Percentiles rank a stretch among this genome's conserved stretches.
These are phyloP conservation scores for Geotrichum aggregatum DNA, from an alignment of 1,139 yeast species.

Conservation along the genomic window DNA sequence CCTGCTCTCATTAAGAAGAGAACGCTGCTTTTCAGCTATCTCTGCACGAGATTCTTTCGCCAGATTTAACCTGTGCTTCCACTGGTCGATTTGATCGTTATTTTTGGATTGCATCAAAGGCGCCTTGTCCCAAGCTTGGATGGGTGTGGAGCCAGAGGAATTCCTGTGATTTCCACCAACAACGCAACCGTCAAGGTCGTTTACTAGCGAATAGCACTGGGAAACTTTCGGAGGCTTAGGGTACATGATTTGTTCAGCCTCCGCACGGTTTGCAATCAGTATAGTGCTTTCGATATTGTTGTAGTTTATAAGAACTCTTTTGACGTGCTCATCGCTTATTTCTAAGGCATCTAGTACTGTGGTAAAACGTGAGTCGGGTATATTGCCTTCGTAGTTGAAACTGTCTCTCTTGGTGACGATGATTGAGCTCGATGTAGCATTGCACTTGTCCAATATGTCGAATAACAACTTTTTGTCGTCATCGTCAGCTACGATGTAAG, in stretches of 20 bases:
- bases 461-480: constrained; percentile 55
- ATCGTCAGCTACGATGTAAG: constrained; percentile 64
- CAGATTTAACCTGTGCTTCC: constrained; percentile 14
- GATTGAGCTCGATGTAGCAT: constrained; percentile 37
- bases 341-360: constrained; percentile 60
- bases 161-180: constrained; percentile 16
- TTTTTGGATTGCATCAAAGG: constrained; percentile 26
- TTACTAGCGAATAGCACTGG: constrained; percentile 47
- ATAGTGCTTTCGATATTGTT: constrained; percentile 57
- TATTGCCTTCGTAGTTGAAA: constrained; percentile 48
- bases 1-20: not conserved
- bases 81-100: constrained; percentile 24
- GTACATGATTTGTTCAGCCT: constrained; percentile 49
- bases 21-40: not conserved
- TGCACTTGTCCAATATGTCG: constrained; percentile 41
- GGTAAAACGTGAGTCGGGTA: constrained; percentile 40
- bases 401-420: constrained; percentile 54
- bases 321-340: constrained; percentile 51
- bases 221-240: constrained; percentile 43
- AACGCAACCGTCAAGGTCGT: constrained; percentile 44
- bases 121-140: constrained; percentile 39
- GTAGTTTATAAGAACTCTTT: constrained; percentile 63
- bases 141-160: constrained; percentile 54
- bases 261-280: constrained; percentile 48
- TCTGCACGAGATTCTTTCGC: not conserved